Evolutionary conservation across 2,329 filamentous ascomycete genomes (phyloP), one percentile per base, ranked within the genome.

Genomic region (Cladosporium sp.): DNA sequence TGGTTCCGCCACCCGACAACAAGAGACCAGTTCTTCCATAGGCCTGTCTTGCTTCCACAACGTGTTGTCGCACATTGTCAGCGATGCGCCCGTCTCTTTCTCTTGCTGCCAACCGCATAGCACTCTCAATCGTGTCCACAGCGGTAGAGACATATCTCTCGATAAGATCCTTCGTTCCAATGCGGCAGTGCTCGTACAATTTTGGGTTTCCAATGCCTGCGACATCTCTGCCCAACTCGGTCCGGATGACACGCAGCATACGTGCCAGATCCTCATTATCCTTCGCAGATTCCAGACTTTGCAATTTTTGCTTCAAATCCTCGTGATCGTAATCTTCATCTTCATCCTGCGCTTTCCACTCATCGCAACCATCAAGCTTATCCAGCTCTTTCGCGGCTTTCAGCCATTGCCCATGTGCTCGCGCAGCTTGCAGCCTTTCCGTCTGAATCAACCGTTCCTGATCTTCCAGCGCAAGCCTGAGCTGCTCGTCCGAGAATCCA

Each of bases 121-220:
- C 51, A 11, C 50, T 81, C 6, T 86, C 80, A 60, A 97, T 87
- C 0, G 90, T 91, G 59, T 86, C 81, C 30, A 92, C 76, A 1
- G 90, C 87, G 1, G 90, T 91, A 51, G 88, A 84, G 61, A 96
- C 92, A 67, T 97, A 97, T 36, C 84, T 81, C 74, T 97, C 92
- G 62, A 96, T 93, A 63, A 96, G 75, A 60, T 83, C 80, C 75
- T 97, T 97, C 8, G 92, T 96, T 5, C 92, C 93, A 14, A 90
- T 83, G 69, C 94, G 87, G 0, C 89, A 89, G 70, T 94, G 89
- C 58, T 87, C 87, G 75, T 97, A 97, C 1, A 97, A 80, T 55
- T 86, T 83, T 42, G 88, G 82, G 68, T 92, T 89, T 61, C 89
- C 90, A 88, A 97, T 96, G 54, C 88, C 89, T 7, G 90, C 92